Base-by-base conservation (phyloP, 371 early-diverging fungal genomes). In the Rhizopus microsporus region DNA sequence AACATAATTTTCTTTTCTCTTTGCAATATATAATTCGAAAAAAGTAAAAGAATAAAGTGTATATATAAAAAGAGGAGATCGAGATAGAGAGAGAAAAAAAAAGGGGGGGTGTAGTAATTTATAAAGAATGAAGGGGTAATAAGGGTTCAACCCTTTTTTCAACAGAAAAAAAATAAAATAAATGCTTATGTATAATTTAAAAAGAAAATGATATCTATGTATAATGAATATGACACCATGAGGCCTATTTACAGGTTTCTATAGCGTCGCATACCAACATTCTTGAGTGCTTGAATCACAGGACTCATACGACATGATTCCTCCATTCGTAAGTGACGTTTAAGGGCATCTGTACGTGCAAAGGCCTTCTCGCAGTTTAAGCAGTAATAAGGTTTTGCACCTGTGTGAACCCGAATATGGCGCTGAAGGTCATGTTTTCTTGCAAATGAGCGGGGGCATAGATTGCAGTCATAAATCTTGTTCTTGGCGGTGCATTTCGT, bases 281-380 rank as follows among this genome's bases (percentile, higher is more conserved):
- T 48, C 13, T 74, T 78, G 74, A 78, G 68, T 8, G 71, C 69
- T 65, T 80, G 74, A 47, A 80, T 77, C 23, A 77, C 68, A 0
- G 77, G 72, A 43, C 71, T 72, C 9, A 53, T 42, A 43, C 82
- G 63, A 54, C 84, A 86, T 1, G 55, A 35, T 3, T 80, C 78
- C 64, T 83, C 83, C 50, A 78, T 63, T n/a, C 79, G 72, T 46
- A 85, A 74, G 56, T 88, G 88, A 2, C 85, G 70, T 32, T 79
- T 80, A 15, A 88, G 62, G 3, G 86, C 88, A 72, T 86, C 88
- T 1, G 85, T 85, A 13, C 87, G 76, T 3, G 86, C 84, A 72
- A 88, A 88, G 0, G 78, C 67, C 61, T 85, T 83, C 44, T 71
- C 67, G 46, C 88, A 86, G 17, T 74, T 75, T 15, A 73, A 58